These are phyloP conservation scores for Penicillium flavigenum DNA, from an alignment of 495 filamentous ascomycete species.

Conservation along the genomic window DNA sequence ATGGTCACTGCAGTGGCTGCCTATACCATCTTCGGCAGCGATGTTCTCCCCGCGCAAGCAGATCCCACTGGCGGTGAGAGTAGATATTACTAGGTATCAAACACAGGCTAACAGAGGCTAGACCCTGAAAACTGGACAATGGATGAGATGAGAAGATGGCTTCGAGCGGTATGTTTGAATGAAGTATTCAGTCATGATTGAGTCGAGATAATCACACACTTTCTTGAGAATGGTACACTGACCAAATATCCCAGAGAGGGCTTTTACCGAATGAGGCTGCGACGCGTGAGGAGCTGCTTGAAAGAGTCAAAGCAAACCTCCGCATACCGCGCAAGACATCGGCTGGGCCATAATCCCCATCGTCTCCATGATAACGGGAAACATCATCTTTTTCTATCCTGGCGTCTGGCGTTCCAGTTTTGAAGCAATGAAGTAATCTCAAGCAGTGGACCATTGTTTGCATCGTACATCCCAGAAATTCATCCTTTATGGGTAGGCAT, in stretches of 20 bases:
- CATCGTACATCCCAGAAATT: neutral
- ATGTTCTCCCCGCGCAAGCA: slow-evolving; percentile 67
- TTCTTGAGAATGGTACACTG: neutral
- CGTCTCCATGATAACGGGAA: neutral
- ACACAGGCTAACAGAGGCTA: slow-evolving; percentile 15
- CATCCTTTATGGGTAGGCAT: neutral
- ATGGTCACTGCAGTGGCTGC: slow-evolving; percentile 80
- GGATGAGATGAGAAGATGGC: slow-evolving; percentile 72
- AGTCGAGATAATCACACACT: neutral
- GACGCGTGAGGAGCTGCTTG: slow-evolving; percentile 72
- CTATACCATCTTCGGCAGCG: slow-evolving; percentile 80
- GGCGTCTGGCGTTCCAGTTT: neutral
- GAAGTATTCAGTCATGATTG: neutral
- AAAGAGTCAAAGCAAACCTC: slow-evolving; percentile 78
- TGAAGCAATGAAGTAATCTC: neutral
- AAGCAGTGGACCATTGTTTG: neutral
- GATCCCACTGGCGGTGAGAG: slow-evolving; percentile 74
- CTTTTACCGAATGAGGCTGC: slow-evolving; percentile 65
- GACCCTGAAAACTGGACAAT: slow-evolving; percentile 72
- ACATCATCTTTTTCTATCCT: neutral
- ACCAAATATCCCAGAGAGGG: slow-evolving; percentile 57
- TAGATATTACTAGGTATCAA: neutral
- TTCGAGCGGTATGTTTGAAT: slow-evolving; percentile 61
- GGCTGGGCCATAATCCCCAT: slow-evolving; percentile 10
- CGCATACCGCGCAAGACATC: slow-evolving; percentile 42